Conservation (phyloP, 2,329 filamentous ascomycete genomes). For the Cyphellophora europaea region DNA sequence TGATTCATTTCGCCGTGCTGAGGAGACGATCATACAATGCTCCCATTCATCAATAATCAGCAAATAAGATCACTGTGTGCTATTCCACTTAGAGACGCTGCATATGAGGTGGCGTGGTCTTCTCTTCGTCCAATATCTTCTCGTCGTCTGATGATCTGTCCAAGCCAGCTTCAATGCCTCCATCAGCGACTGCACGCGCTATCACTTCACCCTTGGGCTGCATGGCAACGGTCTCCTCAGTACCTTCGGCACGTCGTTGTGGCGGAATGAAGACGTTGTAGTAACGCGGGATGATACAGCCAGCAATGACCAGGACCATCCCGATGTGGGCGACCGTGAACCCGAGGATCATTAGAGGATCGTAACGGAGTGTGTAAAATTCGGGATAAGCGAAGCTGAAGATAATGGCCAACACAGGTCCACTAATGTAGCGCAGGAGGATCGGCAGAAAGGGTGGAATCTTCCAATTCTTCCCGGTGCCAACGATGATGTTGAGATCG, state of each 20-base stretch:
- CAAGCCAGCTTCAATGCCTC: too few species aligned
- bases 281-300: constrained; percentile 45
- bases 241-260: constrained; percentile 37
- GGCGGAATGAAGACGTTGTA: constrained; percentile 44
- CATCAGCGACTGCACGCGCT: background rate
- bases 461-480: constrained; percentile 45
- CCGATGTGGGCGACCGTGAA: constrained; percentile 40
- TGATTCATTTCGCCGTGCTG: too few species aligned
- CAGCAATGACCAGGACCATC: constrained; percentile 37
- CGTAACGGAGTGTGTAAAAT: constrained; percentile 39
- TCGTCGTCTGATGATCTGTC: too few species aligned
- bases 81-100: too few species aligned
- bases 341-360: constrained; percentile 42
- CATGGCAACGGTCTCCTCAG: constrained; percentile 11
- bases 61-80: too few species aligned
- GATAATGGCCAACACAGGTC: constrained; percentile 42
- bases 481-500: constrained; percentile 47
- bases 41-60: too few species aligned
- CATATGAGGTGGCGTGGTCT: too few species aligned
- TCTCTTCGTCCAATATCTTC: too few species aligned
- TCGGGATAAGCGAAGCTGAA: constrained; percentile 44
- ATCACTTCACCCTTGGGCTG: constrained; percentile 3
- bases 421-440: constrained; percentile 41
- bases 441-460: constrained; percentile 45
- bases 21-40: too few species aligned